A percentile compares a stretch with the other conserved stretches of the same genome.
Conservation (phyloP, 352 stramenopile species). For the Pythium sp. region DNA sequence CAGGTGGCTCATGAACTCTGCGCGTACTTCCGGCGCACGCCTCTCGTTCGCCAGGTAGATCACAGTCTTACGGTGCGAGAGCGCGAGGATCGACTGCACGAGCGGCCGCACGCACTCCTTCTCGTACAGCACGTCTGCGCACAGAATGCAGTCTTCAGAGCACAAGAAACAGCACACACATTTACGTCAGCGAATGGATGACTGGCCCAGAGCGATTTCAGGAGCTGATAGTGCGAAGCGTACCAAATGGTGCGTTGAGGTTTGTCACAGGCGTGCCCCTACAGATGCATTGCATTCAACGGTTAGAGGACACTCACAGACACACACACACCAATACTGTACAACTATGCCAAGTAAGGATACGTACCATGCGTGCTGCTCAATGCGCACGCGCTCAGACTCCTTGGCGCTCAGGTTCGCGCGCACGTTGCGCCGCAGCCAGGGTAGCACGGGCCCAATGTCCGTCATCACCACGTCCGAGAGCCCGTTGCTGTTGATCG, state of each 20-base stretch:
- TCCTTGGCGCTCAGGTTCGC: slow-evolving; percentile 62
- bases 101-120: slow-evolving; percentile 71
- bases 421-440: slow-evolving; percentile 71
- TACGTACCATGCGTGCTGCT: slow-evolving; percentile 53
- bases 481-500: slow-evolving; percentile 58
- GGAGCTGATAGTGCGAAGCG: neutral
- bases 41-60: slow-evolving; percentile 79
- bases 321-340: neutral
- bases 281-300: neutral
- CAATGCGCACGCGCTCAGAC: slow-evolving; percentile 51
- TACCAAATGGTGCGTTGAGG: slow-evolving; percentile 56
- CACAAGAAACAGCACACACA: neutral
- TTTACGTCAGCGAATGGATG: neutral
- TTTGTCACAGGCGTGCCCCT: slow-evolving; percentile 62
- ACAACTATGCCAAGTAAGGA: neutral
- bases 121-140: slow-evolving; percentile 81
- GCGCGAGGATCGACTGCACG: slow-evolving; percentile 73
- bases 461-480: slow-evolving; percentile 73
- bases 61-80: slow-evolving; percentile 75
- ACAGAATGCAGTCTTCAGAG: slow-evolving; percentile 64
- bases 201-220: neutral
- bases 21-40: slow-evolving; percentile 52
- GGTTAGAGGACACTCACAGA: slow-evolving; percentile 1
- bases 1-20: slow-evolving; percentile 66
- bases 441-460: slow-evolving; percentile 72